A percentile compares a stretch with the other conserved stretches of the same genome.
Conservation (phyloP, 2,329 filamentous ascomycete genomes). For the Remersonia thermophila region DNA sequence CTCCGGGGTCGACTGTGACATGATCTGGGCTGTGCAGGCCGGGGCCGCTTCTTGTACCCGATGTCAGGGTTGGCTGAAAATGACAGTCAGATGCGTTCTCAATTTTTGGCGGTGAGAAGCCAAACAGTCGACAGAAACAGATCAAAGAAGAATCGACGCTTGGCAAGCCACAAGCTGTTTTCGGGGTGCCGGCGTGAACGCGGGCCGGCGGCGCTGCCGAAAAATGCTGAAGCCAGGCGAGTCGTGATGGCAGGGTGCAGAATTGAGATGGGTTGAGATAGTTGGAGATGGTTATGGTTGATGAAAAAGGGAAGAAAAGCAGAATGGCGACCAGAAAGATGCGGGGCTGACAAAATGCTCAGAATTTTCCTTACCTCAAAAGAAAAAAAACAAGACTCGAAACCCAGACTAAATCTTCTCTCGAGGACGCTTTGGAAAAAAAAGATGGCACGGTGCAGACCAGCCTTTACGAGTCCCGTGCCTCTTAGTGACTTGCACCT, state of each 20-base stretch:
- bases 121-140: too few species aligned
- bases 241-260: neutral
- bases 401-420: too few species aligned
- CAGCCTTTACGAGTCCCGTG: too few species aligned
- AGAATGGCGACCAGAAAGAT: neutral
- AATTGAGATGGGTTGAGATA: neutral
- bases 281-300: neutral
- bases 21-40: conserved; percentile 6
- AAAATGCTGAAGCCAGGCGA: neutral
- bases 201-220: neutral
- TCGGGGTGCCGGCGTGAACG: neutral
- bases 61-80: neutral
- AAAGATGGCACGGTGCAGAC: too few species aligned
- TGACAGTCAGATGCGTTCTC: conserved; percentile 1
- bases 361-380: too few species aligned
- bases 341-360: too few species aligned
- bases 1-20: conserved; percentile 26
- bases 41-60: neutral
- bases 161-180: neutral
- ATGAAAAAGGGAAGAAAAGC: neutral
- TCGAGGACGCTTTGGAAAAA: too few species aligned
- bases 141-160: too few species aligned
- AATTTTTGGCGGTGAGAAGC: conserved; percentile 1
- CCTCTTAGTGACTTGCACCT: too few species aligned
- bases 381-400: too few species aligned